Evolutionary conservation across 768 basidiomycete species (phyloP).

Genomic region (Filobasidium floriforme): DNA sequence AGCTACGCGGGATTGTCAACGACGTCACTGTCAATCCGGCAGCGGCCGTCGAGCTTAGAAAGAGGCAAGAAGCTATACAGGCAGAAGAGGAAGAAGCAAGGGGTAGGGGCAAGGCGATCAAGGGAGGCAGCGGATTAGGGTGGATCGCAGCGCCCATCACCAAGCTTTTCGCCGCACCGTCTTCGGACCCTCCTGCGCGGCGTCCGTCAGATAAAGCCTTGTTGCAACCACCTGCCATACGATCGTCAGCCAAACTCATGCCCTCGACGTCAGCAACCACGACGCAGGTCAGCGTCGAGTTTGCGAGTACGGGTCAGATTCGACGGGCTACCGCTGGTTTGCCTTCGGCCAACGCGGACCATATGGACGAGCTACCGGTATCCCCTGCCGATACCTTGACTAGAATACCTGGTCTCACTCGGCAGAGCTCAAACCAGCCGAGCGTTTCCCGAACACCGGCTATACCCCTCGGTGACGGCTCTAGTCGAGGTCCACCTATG

Average conservation of each 20-base stretch:
- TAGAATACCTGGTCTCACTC: conserved; percentile 5
- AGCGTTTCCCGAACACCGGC: conserved; percentile 8
- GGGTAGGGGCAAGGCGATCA: conserved; percentile 39
- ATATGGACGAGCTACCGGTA: conserved; percentile 3
- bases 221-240: conserved; percentile 24
- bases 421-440: conserved; percentile 12
- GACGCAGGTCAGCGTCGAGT: conserved; percentile 94
- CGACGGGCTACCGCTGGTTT: conserved; percentile 46
- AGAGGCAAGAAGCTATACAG: conserved; percentile 29
- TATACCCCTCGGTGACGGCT: conserved; percentile 21
- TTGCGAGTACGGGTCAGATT: conserved; percentile 61
- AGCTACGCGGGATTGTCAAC: conserved; percentile 74
- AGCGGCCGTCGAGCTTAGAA: conserved; percentile 57
- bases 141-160: conserved; percentile 79
- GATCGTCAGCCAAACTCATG: conserved; percentile 57
- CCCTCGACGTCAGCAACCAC: conserved; percentile 79
- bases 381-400: conserved; percentile 19
- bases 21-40: conserved; percentile 82
- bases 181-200: conserved; percentile 4
- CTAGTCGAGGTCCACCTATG: conserved; percentile 9
- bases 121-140: conserved; percentile 38
- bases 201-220: conserved; percentile 26
- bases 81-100: conserved; percentile 50
- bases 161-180: conserved; percentile 57
- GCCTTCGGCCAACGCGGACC: neutral